Evolutionary conservation across 768 basidiomycete species (phyloP).

Genomic region (Trametes meyenii): DNA sequence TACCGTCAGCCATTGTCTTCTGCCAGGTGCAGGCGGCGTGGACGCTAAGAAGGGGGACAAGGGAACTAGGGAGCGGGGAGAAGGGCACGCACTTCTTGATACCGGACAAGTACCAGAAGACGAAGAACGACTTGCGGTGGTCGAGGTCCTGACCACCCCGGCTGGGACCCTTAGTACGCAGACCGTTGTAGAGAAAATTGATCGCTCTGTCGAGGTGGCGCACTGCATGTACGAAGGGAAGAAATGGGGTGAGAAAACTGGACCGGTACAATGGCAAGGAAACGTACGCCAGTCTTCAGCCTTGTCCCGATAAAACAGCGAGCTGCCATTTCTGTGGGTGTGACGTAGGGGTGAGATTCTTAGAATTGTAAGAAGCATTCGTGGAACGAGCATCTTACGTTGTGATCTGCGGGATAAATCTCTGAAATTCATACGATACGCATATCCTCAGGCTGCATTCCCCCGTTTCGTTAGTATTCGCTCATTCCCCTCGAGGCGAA

Average conservation of each 20-base stretch:
- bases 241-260: background rate
- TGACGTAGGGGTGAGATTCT: background rate
- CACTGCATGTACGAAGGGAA: background rate
- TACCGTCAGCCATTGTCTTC: too few species aligned
- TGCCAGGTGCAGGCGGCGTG: too few species aligned
- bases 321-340: slow-evolving; percentile 3
- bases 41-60: background rate
- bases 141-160: background rate
- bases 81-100: slow-evolving; percentile 13
- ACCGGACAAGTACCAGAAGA: slow-evolving; percentile 17
- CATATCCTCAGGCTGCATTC: slow-evolving; percentile 9
- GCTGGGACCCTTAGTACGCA: background rate
- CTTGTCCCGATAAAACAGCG: slow-evolving; percentile 22
- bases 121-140: slow-evolving; percentile 21
- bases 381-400: slow-evolving; percentile 4
- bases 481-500: too few species aligned
- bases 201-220: background rate
- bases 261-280: background rate
- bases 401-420: slow-evolving; percentile 22
- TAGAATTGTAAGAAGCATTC: background rate
- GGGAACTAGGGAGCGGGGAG: background rate
- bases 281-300: slow-evolving; percentile 18
- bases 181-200: background rate
- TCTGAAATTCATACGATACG: slow-evolving; percentile 20
- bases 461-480: background rate